Conservation (phyloP, 2,329 filamentous ascomycete species). For the Aspergillus sp. region DNA sequence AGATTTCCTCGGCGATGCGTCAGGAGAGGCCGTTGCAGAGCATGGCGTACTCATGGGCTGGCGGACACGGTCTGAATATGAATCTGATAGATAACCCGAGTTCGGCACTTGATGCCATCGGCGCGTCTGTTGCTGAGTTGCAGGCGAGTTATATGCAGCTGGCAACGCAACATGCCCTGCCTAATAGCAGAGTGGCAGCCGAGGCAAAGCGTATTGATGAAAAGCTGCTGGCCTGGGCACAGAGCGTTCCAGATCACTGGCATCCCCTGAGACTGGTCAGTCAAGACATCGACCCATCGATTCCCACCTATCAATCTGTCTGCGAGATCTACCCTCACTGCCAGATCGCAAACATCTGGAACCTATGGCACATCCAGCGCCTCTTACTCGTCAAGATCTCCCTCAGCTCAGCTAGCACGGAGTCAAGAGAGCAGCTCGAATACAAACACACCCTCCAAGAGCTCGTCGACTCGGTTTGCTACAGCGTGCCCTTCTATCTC, state of each 20-base stretch:
- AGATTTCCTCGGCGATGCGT: neutral
- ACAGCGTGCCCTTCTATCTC: neutral
- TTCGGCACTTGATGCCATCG: neutral
- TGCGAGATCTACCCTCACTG: slow-evolving; percentile 24
- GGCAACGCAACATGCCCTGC: too few species aligned
- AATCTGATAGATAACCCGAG: neutral
- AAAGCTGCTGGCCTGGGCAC: neutral
- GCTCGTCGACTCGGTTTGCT: neutral
- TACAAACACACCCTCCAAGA: neutral
- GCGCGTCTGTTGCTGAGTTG: neutral
- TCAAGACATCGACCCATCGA: neutral
- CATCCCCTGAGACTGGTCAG: neutral
- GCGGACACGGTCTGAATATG: neutral
- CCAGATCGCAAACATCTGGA: slow-evolving; percentile 21
- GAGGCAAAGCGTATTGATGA: neutral
- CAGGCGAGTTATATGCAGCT: neutral
- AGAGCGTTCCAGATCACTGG: neutral
- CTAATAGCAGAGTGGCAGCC: neutral
- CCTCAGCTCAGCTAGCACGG: neutral
- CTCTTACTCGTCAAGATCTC: neutral
- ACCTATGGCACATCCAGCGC: slow-evolving; percentile 16
- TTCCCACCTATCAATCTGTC: slow-evolving; percentile 20
- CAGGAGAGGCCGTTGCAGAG: neutral
- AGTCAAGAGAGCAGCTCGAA: neutral
- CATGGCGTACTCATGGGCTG: neutral